Conservation (phyloP, 2,329 filamentous ascomycete species). For the Diaporthe caulivora region DNA sequence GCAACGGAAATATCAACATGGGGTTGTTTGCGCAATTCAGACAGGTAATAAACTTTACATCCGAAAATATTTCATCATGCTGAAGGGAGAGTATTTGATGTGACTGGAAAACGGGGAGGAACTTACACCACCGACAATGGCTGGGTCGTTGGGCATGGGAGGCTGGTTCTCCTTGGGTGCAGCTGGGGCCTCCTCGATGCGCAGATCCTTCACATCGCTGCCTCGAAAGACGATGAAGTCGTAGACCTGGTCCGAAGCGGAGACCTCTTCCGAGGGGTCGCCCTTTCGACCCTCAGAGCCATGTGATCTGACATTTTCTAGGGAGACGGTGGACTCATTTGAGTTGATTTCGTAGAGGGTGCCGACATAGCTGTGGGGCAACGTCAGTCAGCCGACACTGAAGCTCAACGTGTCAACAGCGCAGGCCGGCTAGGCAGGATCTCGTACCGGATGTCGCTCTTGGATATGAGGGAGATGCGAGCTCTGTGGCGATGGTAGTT, state of each 20-base stretch:
- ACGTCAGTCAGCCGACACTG: conserved; percentile 49
- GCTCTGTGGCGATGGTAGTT: conserved; percentile 68
- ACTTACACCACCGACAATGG: conserved; percentile 93
- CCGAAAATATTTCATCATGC: conserved; percentile 95
- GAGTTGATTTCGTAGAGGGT: conserved; percentile 98
- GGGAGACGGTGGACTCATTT: conserved; percentile 93
- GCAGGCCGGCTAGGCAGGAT: conserved; percentile 31
- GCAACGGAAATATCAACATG: conserved; percentile 99
- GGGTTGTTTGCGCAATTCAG: conserved; percentile 92
- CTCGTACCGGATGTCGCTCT: conserved; percentile 93
- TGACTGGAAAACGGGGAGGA: conserved; percentile 36
- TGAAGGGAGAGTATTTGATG: conserved; percentile 45
- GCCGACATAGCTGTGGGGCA: conserved; percentile 82
- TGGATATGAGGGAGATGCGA: conserved; percentile 95
- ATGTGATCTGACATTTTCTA: conserved; percentile 95
- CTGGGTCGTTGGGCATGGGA: conserved; percentile 92
- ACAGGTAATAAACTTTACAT: conserved; percentile 88
- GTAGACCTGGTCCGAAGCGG: conserved; percentile 88
- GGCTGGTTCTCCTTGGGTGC: conserved; percentile 80
- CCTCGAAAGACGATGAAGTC: conserved; percentile 99
- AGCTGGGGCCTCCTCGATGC: conserved; percentile 86
- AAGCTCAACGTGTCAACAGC: conserved; percentile 18
- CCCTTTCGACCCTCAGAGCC: conserved; percentile 92
- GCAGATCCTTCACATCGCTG: conserved; percentile 97
- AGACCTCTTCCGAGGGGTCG: conserved; percentile 83